These are phyloP conservation scores for Boletus vinaceobasis DNA, from an alignment of 768 basidiomycete species.

Conservation along the genomic window DNA sequence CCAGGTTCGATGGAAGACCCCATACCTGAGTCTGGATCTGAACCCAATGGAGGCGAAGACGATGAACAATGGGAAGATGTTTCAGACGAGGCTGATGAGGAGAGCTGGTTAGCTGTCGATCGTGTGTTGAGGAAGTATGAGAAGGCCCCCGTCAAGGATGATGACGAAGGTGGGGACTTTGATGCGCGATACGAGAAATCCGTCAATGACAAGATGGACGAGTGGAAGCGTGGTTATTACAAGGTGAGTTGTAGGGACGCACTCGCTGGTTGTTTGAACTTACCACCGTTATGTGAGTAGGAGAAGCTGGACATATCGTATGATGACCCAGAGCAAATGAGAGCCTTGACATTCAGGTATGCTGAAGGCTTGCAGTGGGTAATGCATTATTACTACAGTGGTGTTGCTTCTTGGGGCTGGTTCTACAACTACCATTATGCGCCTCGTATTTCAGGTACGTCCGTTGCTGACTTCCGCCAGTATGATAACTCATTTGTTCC, in stretches of 20 bases:
- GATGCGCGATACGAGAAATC: slow-evolving; percentile 75
- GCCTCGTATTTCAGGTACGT: slow-evolving; percentile 88
- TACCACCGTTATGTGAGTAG: slow-evolving; percentile 37
- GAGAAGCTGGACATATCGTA: slow-evolving; percentile 84
- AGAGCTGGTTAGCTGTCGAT: slow-evolving; percentile 69
- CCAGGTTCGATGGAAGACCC: slow-evolving; percentile 44
- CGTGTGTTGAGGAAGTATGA: slow-evolving; percentile 86
- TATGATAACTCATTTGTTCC: slow-evolving; percentile 4
- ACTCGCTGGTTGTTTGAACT: slow-evolving; percentile 4
- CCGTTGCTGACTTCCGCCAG: neutral
- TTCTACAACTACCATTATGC: slow-evolving; percentile 99
- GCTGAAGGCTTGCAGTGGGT: slow-evolving; percentile 98
- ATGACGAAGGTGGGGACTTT: slow-evolving; percentile 69
- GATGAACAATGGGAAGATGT: slow-evolving; percentile 49
- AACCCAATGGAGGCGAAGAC: slow-evolving; percentile 43
- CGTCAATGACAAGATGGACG: slow-evolving; percentile 79
- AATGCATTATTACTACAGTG: slow-evolving; percentile 97
- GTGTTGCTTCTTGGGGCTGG: slow-evolving; percentile 98
- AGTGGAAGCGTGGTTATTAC: slow-evolving; percentile 92
- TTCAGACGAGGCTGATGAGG: slow-evolving; percentile 60
- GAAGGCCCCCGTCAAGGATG: slow-evolving; percentile 73
- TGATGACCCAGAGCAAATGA: slow-evolving; percentile 64
- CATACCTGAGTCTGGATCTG: slow-evolving; percentile 32
- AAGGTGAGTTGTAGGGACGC: slow-evolving; percentile 58
- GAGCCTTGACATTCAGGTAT: slow-evolving; percentile 73